These are phyloP conservation scores for Capsella bursapastoris DNA, from an alignment of 345 rosid species.

Conservation along the genomic window DNA sequence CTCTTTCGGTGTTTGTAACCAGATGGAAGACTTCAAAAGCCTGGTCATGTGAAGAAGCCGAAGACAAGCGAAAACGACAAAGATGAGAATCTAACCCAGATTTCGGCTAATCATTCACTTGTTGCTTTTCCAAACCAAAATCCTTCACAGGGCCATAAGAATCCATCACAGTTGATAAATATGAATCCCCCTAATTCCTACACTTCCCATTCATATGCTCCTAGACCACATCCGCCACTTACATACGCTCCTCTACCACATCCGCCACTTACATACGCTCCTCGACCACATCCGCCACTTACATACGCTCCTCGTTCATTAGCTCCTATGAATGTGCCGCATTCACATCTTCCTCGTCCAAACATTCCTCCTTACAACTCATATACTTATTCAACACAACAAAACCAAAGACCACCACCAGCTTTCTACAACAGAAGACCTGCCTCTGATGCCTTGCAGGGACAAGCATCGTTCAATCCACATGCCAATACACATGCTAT, in stretches of 20 bases:
- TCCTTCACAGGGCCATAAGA: slow-evolving; percentile 39
- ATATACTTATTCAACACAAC: slow-evolving; percentile 33
- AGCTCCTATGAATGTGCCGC: slow-evolving; percentile 16
- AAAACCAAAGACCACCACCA: slow-evolving; percentile 24
- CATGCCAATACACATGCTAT: slow-evolving; percentile 16
- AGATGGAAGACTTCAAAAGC: slow-evolving; percentile 52
- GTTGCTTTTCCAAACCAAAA: slow-evolving; percentile 33
- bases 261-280: slow-evolving; percentile 27
- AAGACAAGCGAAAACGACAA: slow-evolving; percentile 42
- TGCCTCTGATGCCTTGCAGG: slow-evolving; percentile 40
- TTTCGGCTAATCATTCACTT: slow-evolving; percentile 32
- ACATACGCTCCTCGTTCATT: slow-evolving; percentile 31
- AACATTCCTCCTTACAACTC: slow-evolving; percentile 19
- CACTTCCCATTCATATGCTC: slow-evolving; percentile 35
- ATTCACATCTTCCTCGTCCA: slow-evolving; percentile 29
- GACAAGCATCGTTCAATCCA: slow-evolving; percentile 41
- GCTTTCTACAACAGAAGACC: slow-evolving; percentile 41
- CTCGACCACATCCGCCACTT: slow-evolving; percentile 1
- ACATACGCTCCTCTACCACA: slow-evolving; percentile 13
- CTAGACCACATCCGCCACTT: not conserved
- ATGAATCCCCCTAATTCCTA: slow-evolving; percentile 36
- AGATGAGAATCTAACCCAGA: slow-evolving; percentile 27
- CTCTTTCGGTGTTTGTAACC: slow-evolving; percentile 26
- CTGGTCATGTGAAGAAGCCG: slow-evolving; percentile 44
- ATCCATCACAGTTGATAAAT: slow-evolving; percentile 33